Base-by-base conservation (phyloP, 768 basidiomycete species). In the Amanita thiersii region DNA sequence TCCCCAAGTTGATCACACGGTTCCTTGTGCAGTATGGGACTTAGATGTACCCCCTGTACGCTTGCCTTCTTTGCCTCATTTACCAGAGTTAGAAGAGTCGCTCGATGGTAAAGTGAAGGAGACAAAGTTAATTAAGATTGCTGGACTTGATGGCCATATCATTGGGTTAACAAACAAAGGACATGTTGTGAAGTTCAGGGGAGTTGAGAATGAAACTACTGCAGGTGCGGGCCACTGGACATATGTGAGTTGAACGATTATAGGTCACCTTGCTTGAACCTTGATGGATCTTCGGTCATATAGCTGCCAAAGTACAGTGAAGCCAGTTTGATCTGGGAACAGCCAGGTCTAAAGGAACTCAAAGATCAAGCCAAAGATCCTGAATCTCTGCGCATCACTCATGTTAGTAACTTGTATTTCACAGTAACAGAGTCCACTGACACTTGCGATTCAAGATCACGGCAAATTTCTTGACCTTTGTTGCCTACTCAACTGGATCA, bases 81-180 rank as follows among this genome's bases (percentile, higher is more conserved):
- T 90, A 21, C 86, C 87, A 1, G 61, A 62, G 9, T 54, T 85
- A 11, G 39, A 51, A 3, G 43, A 51, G 18, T 63, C 57, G 2
- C 61, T 54, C 7, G 46, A 55, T 5, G 39, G 50, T 37, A 49
- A 53, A 30, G 47, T 57, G 21, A 53, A 58, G 33, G 56, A 59
- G 23, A 64, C 62, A 10, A 70, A 68, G 55, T 68, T 96, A 26
- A 69, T 89, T 24, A 81, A 88, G 59, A 81, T 98, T 32, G 92
- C 89, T 6, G 84, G 78, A 3, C 72, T 90, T 47, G 79, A 87
- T 40, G 66, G 69, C 36, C 72, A 78, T 49, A 56, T 96, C 19
- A 62, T 94, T 44, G 92, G 83, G 9, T 62, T 98, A 51, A 92
- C 90, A 10, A 79, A 84, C 52, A 62, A 72, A 25, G 87, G 87